Evolutionary conservation across 2,329 filamentous ascomycete genomes (phyloP), one percentile per base, ranked within the genome.

Genomic region (Claviceps fusiformis): DNA sequence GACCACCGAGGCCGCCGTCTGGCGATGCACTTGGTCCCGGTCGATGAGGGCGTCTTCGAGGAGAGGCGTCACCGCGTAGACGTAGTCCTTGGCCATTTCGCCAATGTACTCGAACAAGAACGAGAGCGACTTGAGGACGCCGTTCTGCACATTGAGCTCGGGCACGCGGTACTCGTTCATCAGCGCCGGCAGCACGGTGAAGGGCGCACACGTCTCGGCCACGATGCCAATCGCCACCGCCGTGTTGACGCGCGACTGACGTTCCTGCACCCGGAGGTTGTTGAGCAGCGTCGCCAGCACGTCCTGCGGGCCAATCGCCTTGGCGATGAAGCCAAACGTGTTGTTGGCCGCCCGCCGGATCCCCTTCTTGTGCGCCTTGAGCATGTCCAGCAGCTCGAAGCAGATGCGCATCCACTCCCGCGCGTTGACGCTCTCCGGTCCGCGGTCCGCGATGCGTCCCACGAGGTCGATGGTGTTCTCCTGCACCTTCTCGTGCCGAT

Each of bases 331-430:
- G 69, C 93, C 93, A 65, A 98, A 98, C 0, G 93, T 98, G 76
- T 98, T 98, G 81, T 98, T 98, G 63, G 93, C 95, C 27, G 93
- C 93, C 70, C 93, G 86, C 61, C 93, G 87, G 62, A 98, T 98
- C 61, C 93, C 95, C 79, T 98, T 98, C 75, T 98, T 98, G 77
- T 98, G 93, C 7, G 93, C 93, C 73, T 98, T 98, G 65, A 98
- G 81, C 93, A 98, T 98, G 72, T 98, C 93, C 35, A 98, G 82
- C 54, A 98, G 77, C 74, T 98, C 93, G 71, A 98, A 98, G 74
- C 93, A 98, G 69, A 98, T 98, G 68, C 93, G 85, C 95, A 98
- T 98, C 93, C 93, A 98, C 72, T 98, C 93, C 65, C 93, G 83
- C 15, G 93, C 91, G 67, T 95, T 95, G 67, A 98, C 93, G 59